Evolutionary conservation across 805 yeast genomes (phyloP), one percentile per base, ranked within the genome.

Genomic region (Candida andamanensis): DNA sequence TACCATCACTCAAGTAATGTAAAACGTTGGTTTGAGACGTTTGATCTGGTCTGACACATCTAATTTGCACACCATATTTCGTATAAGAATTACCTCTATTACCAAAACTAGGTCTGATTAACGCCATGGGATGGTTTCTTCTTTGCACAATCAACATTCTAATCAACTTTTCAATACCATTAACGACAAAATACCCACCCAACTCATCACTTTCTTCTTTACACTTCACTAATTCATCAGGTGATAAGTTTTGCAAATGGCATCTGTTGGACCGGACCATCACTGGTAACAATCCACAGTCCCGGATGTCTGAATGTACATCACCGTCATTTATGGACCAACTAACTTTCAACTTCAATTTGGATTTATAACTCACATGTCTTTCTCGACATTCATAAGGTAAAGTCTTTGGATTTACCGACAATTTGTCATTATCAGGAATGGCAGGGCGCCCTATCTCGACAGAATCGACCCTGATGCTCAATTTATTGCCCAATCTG

Each of bases 81-180:
- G 95, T 69, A 63, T 92, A 92, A 6, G 85, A 63, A 5, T 90
- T 82, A 51, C 98, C 98, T 72, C 98, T 81, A 64, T 87, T 87
- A 30, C 80, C 81, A 53, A 90, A 92, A 8, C 95, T 84, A 20
- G 95, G 94, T 66, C 98, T 85, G 38, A 87, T 81, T 49, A 92
- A 78, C 9, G 97, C 97, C 96, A 92, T 86, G 15, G 97, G 95
- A 55, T 89, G 97, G 58, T 92, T 92, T 61, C 98, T 76, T 59
- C 97, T 80, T 64, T 90, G 98, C 13, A 92, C 97, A 67, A 92
- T 86, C 58, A 92, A 76, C 97, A 92, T 86, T 65, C 98, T 85
- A 49, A 92, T 78, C 50, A 92, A 71, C 62, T 92, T 92, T 61
- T 92, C 98, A 47, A 90, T 89, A 69, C 98, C 98, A 56, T 90